Percentiles rank a stretch among this genome's conserved stretches.
phyloP scores from a whole-genome alignment of 108 stramenopile species.

The Poteriospumella lacustris region DNA sequence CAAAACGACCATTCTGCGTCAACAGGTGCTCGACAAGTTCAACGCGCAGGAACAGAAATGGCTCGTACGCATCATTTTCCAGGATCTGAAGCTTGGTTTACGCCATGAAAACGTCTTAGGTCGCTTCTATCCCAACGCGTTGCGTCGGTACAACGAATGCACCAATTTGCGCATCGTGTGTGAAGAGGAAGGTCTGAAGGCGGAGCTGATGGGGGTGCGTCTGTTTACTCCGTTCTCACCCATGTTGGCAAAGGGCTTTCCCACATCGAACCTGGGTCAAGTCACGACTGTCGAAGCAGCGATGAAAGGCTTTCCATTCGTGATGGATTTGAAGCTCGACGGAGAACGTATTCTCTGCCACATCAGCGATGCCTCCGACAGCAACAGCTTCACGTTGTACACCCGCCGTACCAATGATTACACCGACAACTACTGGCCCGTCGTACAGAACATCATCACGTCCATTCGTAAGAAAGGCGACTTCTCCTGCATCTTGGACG shows the following conservation, averaged over 20 bases:
- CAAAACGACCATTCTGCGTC: background rate
- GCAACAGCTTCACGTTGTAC: constrained; percentile 37
- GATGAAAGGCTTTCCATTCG: background rate
- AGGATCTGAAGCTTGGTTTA: constrained; percentile 27
- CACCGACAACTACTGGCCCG: constrained; percentile 43
- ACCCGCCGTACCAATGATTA: constrained; percentile 44
- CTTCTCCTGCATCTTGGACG: constrained; percentile 40
- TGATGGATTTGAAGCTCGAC: constrained; percentile 40
- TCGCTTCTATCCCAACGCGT: background rate
- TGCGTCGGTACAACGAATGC: constrained; percentile 16
- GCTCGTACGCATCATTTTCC: constrained; percentile 24
- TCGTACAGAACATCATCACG: constrained; percentile 33
- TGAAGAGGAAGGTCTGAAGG: constrained; percentile 11
- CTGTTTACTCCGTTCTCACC: constrained; percentile 19
- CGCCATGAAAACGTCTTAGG: background rate
- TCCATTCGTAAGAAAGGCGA: background rate
- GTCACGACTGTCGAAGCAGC: background rate
- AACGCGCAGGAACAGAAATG: constrained; percentile 29
- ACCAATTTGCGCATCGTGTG: constrained; percentile 18
- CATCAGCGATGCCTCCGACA: constrained; percentile 27
- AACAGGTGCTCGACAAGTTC: background rate
- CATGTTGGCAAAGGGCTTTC: constrained; percentile 27
- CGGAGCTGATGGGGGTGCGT: background rate
- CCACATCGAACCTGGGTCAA: background rate
- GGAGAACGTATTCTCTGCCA: constrained; percentile 46